A percentile compares a stretch with the other conserved stretches of the same genome.
Evolutionary conservation across 108 stramenopile genomes (phyloP).

Genomic region (Skeletonema grethae): DNA sequence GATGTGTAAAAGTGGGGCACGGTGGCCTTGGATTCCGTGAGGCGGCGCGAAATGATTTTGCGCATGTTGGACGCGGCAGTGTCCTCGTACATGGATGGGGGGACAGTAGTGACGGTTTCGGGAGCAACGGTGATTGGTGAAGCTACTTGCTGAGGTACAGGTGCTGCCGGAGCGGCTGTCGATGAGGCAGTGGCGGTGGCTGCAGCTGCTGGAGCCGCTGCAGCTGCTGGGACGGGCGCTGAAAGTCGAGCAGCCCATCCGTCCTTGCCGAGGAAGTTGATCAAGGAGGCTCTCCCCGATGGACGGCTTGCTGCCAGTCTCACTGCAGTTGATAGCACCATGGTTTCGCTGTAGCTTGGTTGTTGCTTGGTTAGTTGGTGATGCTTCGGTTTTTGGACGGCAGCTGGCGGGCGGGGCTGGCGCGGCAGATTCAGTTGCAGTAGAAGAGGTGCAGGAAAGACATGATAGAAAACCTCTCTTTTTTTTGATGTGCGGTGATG

Average conservation of each 20-base stretch:
- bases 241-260: slow-evolving; percentile 64
- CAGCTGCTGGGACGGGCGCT: slow-evolving; percentile 32
- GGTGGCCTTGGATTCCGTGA: slow-evolving; percentile 94
- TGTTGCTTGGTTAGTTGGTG: no score
- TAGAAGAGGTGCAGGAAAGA: no score
- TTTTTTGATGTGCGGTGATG: no score
- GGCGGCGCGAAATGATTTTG: slow-evolving; percentile 94
- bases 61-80: slow-evolving; percentile 76
- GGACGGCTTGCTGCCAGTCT: slow-evolving; percentile 30
- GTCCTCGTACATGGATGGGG: slow-evolving; percentile 40
- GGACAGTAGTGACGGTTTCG: slow-evolving; percentile 54
- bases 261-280: slow-evolving; percentile 93
- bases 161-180: slow-evolving; percentile 46
- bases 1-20: slow-evolving; percentile 98
- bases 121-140: slow-evolving; percentile 52
- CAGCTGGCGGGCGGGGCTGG: no score
- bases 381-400: no score
- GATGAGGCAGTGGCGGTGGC: slow-evolving; percentile 46
- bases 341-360: no score
- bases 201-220: slow-evolving; percentile 46
- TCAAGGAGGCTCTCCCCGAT: slow-evolving; percentile 44
- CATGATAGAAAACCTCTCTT: no score
- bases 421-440: no score
- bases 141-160: slow-evolving; percentile 35
- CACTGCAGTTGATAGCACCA: slow-evolving; percentile 26